These are phyloP conservation scores for Aureobasidium leucospermi DNA, from an alignment of 2,329 filamentous ascomycete species.

Conservation along the genomic window DNA sequence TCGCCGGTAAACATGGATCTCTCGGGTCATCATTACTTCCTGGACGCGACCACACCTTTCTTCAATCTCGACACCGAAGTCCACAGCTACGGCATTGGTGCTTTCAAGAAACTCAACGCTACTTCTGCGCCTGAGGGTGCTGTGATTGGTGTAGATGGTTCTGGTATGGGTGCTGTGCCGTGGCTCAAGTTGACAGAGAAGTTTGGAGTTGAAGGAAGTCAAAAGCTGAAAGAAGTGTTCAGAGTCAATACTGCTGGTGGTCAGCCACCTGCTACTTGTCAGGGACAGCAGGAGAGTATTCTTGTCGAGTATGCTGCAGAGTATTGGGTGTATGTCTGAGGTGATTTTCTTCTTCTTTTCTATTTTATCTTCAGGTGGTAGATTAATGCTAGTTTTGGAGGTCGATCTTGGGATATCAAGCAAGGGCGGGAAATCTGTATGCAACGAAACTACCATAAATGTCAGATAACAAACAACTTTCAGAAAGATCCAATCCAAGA, in stretches of 20 bases:
- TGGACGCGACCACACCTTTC: constrained; percentile 60
- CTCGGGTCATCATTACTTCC: constrained; percentile 78
- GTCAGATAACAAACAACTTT: too few species aligned
- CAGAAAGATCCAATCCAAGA: too few species aligned
- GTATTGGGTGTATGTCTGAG: constrained; percentile 55
- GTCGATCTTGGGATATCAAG: neutral
- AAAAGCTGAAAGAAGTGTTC: constrained; percentile 69
- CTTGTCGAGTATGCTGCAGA: constrained; percentile 74
- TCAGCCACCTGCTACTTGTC: constrained; percentile 64
- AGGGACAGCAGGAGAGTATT: constrained; percentile 56
- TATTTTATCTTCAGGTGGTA: neutral
- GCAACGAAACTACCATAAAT: neutral
- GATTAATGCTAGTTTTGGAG: neutral
- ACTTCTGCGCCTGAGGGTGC: constrained; percentile 57
- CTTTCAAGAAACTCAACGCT: constrained; percentile 55
- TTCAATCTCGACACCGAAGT: constrained; percentile 65
- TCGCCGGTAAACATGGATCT: constrained; percentile 54
- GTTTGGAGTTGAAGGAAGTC: constrained; percentile 39
- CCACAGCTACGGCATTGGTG: constrained; percentile 50
- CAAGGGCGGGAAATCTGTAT: neutral
- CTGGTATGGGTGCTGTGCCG: constrained; percentile 61
- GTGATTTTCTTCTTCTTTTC: neutral
- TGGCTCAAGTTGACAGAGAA: constrained; percentile 66
- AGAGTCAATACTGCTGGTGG: constrained; percentile 80
- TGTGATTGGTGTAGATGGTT: constrained; percentile 47